Evolutionary conservation across 257 asterid species (phyloP).

Genomic region (Salvia hispanica): DNA sequence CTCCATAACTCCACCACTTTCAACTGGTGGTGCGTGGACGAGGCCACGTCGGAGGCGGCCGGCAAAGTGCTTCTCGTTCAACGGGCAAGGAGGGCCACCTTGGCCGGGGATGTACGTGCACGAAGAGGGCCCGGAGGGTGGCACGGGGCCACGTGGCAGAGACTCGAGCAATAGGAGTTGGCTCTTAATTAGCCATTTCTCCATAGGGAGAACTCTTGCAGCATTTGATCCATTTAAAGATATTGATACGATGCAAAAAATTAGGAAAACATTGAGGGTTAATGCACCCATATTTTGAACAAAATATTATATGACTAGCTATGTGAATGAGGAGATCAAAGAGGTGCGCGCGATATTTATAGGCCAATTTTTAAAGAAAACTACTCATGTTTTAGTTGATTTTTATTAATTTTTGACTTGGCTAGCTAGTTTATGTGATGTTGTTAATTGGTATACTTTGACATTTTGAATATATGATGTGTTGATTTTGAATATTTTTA

Average conservation of each 20-base stretch:
- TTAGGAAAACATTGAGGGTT: slow-evolving; percentile 19
- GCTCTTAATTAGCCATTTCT: slow-evolving; percentile 24
- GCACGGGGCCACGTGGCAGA: slow-evolving; percentile 56
- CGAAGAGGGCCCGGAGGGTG: slow-evolving; percentile 43
- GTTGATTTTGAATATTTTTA: not conserved
- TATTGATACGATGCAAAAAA: slow-evolving; percentile 13
- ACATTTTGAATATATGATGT: slow-evolving; percentile 14
- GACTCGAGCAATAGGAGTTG: slow-evolving; percentile 29
- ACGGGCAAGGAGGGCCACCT: slow-evolving; percentile 35
- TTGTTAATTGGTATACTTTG: slow-evolving; percentile 3
- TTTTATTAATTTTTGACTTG: slow-evolving; percentile 18
- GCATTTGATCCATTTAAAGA: slow-evolving; percentile 36
- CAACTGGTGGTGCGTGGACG: not conserved
- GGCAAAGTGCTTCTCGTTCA: slow-evolving; percentile 41
- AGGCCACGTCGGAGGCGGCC: slow-evolving; percentile 12
- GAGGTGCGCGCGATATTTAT: slow-evolving; percentile 20
- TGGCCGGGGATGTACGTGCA: slow-evolving; percentile 59
- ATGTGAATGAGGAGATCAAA: slow-evolving; percentile 7
- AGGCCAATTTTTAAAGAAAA: slow-evolving; percentile 10
- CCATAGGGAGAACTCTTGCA: slow-evolving; percentile 36
- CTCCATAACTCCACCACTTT: not conserved
- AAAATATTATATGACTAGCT: not conserved
- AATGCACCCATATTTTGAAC: slow-evolving; percentile 30
- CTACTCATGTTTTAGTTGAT: not conserved
- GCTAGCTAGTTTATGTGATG: not conserved